Evolutionary conservation across 2,329 filamentous ascomycete species (phyloP), one percentile per base, ranked within the genome.

Genomic region (Passalora sequoiae): DNA sequence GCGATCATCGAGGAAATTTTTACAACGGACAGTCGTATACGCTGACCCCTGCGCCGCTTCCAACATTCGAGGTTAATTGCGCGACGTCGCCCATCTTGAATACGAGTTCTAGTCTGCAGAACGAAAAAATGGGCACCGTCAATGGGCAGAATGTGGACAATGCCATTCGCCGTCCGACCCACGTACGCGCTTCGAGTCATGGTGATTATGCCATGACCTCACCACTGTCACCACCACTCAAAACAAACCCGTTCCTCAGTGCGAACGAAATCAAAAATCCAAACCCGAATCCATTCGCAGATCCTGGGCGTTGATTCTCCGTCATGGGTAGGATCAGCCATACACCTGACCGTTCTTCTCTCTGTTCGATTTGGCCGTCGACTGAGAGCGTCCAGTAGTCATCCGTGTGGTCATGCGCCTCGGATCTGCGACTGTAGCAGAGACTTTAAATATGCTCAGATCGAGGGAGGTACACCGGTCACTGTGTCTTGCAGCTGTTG

Each of bases 11-110:
- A 30, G 66, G 62, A 45, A 71, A 71, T 54, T 69, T 64, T 47
- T 62, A 59, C 46, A 56, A 63, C 45, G 67, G 66, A 31, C 68
- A 69, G 49, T 60, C 68, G n/a, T 72, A 71, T 55, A 72, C 69
- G 10, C 59, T 72, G 25, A 61, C 61, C 21, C 67, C 67, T 38
- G 65, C 65, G 29, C 69, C 69, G 19, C 64, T 72, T 41, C 67
- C 67, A 19, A 69, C 61, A 15, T 66, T 68, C 47, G 64, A 66
- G 30, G 56, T 65, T 38, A 46, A 50, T 43, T 54, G 44, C 49
- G 61, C 50, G 43, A 58, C 53, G 38, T 56, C 59, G 47, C 54
- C 57, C 16, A 58, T 51, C 51, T 46, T 57, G 49, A 59, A 51
- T 29, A 57, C 55, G 10, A 56, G 56, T 17, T 61, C 60, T 43